Evolutionary conservation across 2,329 filamentous ascomycete genomes (phyloP), one percentile per base, ranked within the genome.

Genomic region (Massarina eburnea): DNA sequence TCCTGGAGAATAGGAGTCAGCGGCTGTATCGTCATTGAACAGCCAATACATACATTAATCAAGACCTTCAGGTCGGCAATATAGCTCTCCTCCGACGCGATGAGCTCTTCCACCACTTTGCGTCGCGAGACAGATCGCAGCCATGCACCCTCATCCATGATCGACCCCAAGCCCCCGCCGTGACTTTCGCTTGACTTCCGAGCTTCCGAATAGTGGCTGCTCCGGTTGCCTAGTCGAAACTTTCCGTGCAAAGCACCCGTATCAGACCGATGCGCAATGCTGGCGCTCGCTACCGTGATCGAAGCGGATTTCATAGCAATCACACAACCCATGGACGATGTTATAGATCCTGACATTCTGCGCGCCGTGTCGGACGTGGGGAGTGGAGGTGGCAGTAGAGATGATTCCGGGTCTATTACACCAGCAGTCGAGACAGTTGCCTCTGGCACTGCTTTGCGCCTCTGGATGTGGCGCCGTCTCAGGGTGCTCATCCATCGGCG

Each of bases 31-130:
- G 19, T 22, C 17, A 7, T 9, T 14, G 17, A 10, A n/a, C 6
- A 22, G 14, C 8, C 3, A 7, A 37, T 29, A 45, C 83, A 64
- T 73, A 92, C 91, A 71, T 95, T 91, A 66, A 88, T 86, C 48
- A 97, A 76, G 54, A 94, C 90, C 58, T 89, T 89, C 46, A 97
- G 71, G 60, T 96, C 92, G 14, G 85, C 83, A 58, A 97, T 85
- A 66, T 97, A 97, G 60, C 86, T 83, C 65, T 94, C 88, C 68
- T 97, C 94, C 0, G 91, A 95, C 45, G 74, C 80, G 49, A 96
- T 83, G 40, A 97, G 75, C 71, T 97, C 94, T 63, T 94, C 88
- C 27, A 97, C 72, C 30, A 95, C 84, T 51, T 85, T 84, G 12
- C 89, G 83, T 49, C 94, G 82, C 60, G 91, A 87, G 17, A 88